Evolutionary conservation across 352 stramenopile genomes (phyloP).

Genomic region (Phytophthora capsici): DNA sequence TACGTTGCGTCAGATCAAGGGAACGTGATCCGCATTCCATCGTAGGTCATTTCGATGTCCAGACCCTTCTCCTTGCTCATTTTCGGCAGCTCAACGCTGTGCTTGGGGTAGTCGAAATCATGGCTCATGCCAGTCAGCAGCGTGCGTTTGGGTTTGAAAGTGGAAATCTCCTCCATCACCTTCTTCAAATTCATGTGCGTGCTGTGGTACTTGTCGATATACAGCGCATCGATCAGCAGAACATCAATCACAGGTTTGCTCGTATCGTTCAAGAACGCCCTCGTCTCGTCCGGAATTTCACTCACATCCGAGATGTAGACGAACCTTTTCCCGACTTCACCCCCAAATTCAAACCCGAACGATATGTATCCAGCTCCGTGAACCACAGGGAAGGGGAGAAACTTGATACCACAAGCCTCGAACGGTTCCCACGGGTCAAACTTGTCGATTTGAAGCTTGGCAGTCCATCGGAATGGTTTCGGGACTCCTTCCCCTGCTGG

Average conservation of each 20-base stretch:
- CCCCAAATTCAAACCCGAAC: constrained; percentile 83
- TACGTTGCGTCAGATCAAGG: constrained; percentile 20
- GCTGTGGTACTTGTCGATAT: constrained; percentile 74
- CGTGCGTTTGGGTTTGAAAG: constrained; percentile 71
- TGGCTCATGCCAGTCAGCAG: constrained; percentile 89
- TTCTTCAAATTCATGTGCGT: constrained; percentile 89
- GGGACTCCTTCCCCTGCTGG: constrained; percentile 9
- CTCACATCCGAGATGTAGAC: constrained; percentile 92
- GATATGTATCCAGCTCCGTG: constrained; percentile 84
- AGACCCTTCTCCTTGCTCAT: constrained; percentile 65
- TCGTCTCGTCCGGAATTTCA: constrained; percentile 67
- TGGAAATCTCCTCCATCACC: constrained; percentile 66
- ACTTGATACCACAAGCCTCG: constrained; percentile 45
- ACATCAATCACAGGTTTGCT: constrained; percentile 70
- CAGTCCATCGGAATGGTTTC: constrained; percentile 79
- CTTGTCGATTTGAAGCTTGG: constrained; percentile 70
- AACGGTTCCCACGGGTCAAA: constrained; percentile 68
- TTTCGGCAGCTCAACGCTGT: constrained; percentile 51
- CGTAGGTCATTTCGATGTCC: constrained; percentile 83
- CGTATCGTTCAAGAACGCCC: constrained; percentile 60
- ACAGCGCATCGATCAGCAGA: constrained; percentile 85
- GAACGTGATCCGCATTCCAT: constrained; percentile 71
- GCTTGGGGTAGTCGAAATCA: constrained; percentile 76
- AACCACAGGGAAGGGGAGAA: constrained; percentile 80
- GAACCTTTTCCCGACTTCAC: constrained; percentile 67